A percentile compares a stretch with the other conserved stretches of the same genome.
These are phyloP conservation scores for Leccinellum rugosiceps DNA, from an alignment of 768 basidiomycete genomes.

Conservation along the genomic window DNA sequence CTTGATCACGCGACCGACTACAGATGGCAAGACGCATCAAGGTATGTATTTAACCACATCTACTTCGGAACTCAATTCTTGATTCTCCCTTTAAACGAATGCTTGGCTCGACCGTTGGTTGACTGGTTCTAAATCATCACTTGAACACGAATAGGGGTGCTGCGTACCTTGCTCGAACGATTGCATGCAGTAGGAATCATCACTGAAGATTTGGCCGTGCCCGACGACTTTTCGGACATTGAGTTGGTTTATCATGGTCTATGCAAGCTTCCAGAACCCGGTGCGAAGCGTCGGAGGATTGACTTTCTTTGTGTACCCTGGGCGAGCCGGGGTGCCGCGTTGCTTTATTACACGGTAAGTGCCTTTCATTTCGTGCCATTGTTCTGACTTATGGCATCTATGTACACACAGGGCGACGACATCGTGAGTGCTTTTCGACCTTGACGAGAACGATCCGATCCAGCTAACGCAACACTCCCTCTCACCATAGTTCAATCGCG, in stretches of 20 bases:
- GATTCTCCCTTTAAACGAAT: neutral
- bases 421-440: constrained; percentile 51
- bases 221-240: constrained; percentile 61
- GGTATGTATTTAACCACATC: constrained; percentile 44
- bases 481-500: constrained; percentile 75
- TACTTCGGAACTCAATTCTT: neutral
- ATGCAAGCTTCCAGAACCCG: constrained; percentile 52
- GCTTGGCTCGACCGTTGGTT: neutral
- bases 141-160: constrained; percentile 47
- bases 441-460: neutral
- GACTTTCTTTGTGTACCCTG: constrained; percentile 86
- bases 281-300: constrained; percentile 63
- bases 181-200: constrained; percentile 61
- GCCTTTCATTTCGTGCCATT: constrained; percentile 17
- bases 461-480: neutral
- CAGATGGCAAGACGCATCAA: constrained; percentile 71
- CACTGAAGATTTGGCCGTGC: constrained; percentile 76
- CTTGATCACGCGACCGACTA: constrained; percentile 70
- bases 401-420: constrained; percentile 69
- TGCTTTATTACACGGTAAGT: constrained; percentile 87
- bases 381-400: neutral
- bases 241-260: constrained; percentile 84
- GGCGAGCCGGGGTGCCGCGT: constrained; percentile 72
- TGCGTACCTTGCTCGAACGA: constrained; percentile 52
- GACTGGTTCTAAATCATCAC: neutral